Percentiles rank a stretch among this genome's conserved stretches.
These are phyloP conservation scores for Kalmusia sp. DNA, from an alignment of 2,329 filamentous ascomycete genomes.

Conservation along the genomic window DNA sequence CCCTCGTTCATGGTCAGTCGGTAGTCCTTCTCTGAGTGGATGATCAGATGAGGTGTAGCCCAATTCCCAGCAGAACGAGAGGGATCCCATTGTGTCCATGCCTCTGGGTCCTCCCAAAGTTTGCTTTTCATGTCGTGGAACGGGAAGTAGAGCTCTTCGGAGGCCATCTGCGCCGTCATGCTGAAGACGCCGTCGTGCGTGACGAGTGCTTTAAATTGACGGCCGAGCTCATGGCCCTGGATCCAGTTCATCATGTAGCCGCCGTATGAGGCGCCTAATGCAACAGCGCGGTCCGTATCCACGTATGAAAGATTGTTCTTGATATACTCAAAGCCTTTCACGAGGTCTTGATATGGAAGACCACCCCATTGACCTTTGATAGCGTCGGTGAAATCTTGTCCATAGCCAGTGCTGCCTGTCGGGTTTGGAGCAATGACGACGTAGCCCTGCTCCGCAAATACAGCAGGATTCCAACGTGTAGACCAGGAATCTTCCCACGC, in stretches of 20 bases:
- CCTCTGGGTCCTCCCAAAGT: slow-evolving; percentile 49
- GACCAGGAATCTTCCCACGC: slow-evolving; percentile 80
- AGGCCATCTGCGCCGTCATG: slow-evolving; percentile 56
- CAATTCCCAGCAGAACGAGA: slow-evolving; percentile 68
- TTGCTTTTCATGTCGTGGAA: slow-evolving; percentile 52
- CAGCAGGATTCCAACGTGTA: slow-evolving; percentile 83
- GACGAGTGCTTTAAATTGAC: slow-evolving; percentile 86
- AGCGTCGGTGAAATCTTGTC: slow-evolving; percentile 76
- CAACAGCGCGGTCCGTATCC: slow-evolving; percentile 73
- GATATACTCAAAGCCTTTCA: slow-evolving; percentile 78
- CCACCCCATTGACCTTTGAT: slow-evolving; percentile 87
- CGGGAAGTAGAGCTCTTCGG: slow-evolving; percentile 61
- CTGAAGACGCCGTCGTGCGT: slow-evolving; percentile 89
- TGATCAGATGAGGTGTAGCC: slow-evolving; percentile 86
- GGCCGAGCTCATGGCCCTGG: slow-evolving; percentile 82
- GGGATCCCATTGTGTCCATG: slow-evolving; percentile 66
- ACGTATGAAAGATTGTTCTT: slow-evolving; percentile 70
- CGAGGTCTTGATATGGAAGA: slow-evolving; percentile 81
- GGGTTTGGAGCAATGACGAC: slow-evolving; percentile 83
- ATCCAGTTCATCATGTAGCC: slow-evolving; percentile 75
- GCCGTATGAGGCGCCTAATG: slow-evolving; percentile 67
- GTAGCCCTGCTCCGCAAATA: slow-evolving; percentile 89
- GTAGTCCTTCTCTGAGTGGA: slow-evolving; percentile 92
- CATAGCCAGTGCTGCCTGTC: slow-evolving; percentile 83
- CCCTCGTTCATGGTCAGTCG: slow-evolving; percentile 84